Evolutionary conservation across 75 land plant species (phyloP), one percentile per base, ranked within the genome.

Genomic region (Isoetes taiwanensis): DNA sequence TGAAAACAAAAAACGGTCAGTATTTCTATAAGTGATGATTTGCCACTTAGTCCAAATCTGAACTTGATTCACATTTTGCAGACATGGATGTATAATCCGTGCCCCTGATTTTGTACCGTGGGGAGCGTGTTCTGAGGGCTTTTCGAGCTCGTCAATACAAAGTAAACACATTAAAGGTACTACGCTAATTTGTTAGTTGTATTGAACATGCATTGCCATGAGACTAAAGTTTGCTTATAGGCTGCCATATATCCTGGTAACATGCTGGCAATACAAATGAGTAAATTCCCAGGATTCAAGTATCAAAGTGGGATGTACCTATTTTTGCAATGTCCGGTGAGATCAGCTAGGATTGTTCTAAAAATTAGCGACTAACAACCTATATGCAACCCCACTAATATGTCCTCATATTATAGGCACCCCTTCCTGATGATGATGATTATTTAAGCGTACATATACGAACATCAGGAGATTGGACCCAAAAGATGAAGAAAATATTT

Each of bases 381-480:
- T n/a, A n/a, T n/a, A n/a, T n/a, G n/a, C n/a, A n/a, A n/a, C n/a
- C n/a, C n/a, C n/a, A n/a, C n/a, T n/a, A n/a, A n/a, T n/a, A n/a
- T n/a, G 30, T 25, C n/a, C n/a, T n/a, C n/a, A 5, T 57, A 16
- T 17, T 34, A 14, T 72, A 85, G 90, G 90, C 90, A 85, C 66
- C 90, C 90, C 12, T 85, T 85, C 53, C 78, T 85, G 9, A 85
- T 85, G 77, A 62, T 55, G 86, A 85, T 59, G 72, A 76, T 35
- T 68, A 76, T 61, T 62, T 85, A 57, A 85, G 85, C 28, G 77
- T 81, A 28, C 90, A 85, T 28, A 85, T 85, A 6, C 57, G 90
- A 34, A 78, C 90, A 0, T 55, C 71, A 17, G 90, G 90, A 21
- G 90, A 85, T 32, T 85, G 90, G 90, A 85, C 90, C 17, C 57